Evolutionary conservation across 192 early-diverging fungal genomes (phyloP), one percentile per base, ranked within the genome.

Genomic region (Lunasporangiospora selenospora): DNA sequence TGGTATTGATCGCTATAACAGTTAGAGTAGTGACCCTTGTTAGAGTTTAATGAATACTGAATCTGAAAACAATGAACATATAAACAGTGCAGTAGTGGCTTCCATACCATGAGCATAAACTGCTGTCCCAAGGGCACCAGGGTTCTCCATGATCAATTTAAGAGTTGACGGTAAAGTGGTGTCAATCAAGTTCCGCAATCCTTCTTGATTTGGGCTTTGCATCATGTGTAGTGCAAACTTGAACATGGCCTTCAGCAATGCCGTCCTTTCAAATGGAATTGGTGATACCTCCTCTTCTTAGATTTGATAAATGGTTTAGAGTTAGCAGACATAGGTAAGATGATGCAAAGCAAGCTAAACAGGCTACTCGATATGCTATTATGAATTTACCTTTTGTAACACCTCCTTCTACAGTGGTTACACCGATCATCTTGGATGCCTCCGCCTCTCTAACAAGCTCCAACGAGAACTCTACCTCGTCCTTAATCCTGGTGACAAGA

Each of bases 131-230:
- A 95, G 97, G 19, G 88, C 80, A 9, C 83, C 80, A 1, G 91
- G 86, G 33, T 92, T 75, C 52, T 88, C 81, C 63, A 98, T 87
- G 21, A 97, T 87, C 0, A 62, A 60, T 56, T 83, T 79, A 34
- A 99, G 62, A 6, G 94, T 89, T 15, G 65, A 37, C 4, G 98
- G 95, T 24, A 98, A 75, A 30, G 87, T 58, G 4, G 92, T 91
- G 34, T 99, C 98, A 31, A 98, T 94, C 57, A 99, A 73, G 61
- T 98, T 99, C 19, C 98, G 89, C 67, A 99, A 67, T 3, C 94
- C 86, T 63, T 98, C 97, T 19, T 90, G 87, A 24, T 89, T 91
- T 18, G 94, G 83, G n/a, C 90, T 89, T 76, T 98, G 94, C 89
- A 97, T 89, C 89, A 98, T 89, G 58, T 95, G 93, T 44, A 93